phyloP scores from a whole-genome alignment of 306 rosid genomes.

The Sicyos baderoa region DNA sequence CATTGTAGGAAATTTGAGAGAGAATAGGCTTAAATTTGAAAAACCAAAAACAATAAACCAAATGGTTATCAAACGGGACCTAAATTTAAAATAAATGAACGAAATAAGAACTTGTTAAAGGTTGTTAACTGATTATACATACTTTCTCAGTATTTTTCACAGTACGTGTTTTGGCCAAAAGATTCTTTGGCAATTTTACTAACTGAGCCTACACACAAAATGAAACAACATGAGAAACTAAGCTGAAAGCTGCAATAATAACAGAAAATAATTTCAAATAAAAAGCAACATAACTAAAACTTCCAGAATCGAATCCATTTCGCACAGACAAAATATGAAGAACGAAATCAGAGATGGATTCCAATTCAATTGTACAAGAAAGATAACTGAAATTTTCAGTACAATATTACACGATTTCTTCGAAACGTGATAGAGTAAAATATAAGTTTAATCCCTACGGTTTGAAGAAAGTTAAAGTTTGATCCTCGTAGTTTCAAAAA shows the following conservation, averaged over 20 bases:
- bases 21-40: too few species aligned
- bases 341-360: background rate
- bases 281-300: constrained; percentile 1
- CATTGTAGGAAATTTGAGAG: too few species aligned
- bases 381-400: background rate
- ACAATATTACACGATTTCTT: background rate
- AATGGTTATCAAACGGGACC: too few species aligned
- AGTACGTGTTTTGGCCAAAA: constrained; percentile 50
- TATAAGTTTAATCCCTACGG: too few species aligned
- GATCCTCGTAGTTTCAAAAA: too few species aligned
- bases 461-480: too few species aligned
- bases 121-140: constrained; percentile 15
- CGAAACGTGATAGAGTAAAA: background rate
- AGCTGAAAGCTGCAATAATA: background rate
- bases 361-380: background rate
- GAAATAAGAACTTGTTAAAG: constrained; percentile 17
- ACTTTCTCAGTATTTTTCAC: constrained; percentile 80
- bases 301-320: background rate
- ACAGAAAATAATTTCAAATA: background rate
- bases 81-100: background rate
- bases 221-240: background rate
- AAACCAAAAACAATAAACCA: too few species aligned
- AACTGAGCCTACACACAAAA: constrained; percentile 50
- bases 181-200: constrained; percentile 68
- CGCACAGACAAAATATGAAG: background rate